A percentile compares a stretch with the other conserved stretches of the same genome.
These are phyloP conservation scores for Eucalyptus sideroxylon DNA, from an alignment of 345 rosid genomes.

Conservation along the genomic window DNA sequence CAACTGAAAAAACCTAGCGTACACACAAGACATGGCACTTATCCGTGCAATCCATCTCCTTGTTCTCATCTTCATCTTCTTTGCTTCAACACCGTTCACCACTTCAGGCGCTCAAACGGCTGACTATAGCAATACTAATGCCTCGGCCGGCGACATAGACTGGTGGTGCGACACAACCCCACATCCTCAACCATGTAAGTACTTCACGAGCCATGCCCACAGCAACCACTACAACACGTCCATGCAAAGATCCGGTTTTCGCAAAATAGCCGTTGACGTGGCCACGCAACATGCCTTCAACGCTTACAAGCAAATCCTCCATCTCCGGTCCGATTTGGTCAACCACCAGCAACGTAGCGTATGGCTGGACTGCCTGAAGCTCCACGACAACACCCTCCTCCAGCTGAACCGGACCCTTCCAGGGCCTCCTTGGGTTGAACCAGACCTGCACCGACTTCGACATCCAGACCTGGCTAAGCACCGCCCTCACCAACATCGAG, in stretches of 20 bases:
- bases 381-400: conserved; percentile 36
- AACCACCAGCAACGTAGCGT: conserved; percentile 22
- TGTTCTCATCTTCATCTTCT: neutral
- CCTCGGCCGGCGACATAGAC: neutral
- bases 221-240: neutral
- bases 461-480: conserved; percentile 86
- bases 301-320: conserved; percentile 9
- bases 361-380: conserved; percentile 55
- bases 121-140: neutral
- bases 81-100: neutral
- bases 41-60: neutral
- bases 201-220: conserved; percentile 16
- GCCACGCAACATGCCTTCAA: conserved; percentile 39
- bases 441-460: conserved; percentile 39
- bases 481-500: conserved; percentile 62
- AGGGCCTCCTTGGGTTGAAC: conserved; percentile 4
- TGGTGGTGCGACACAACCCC: conserved; percentile 83
- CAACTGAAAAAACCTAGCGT: neutral
- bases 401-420: conserved; percentile 55
- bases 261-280: conserved; percentile 28
- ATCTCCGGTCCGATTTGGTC: conserved; percentile 5
- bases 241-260: conserved; percentile 39
- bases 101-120: neutral
- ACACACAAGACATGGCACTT: neutral
- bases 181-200: conserved; percentile 55